A percentile compares a stretch with the other conserved stretches of the same genome.
Evolutionary conservation across 2,329 filamentous ascomycete species (phyloP).

Genomic region (Sclerotinia borealis): DNA sequence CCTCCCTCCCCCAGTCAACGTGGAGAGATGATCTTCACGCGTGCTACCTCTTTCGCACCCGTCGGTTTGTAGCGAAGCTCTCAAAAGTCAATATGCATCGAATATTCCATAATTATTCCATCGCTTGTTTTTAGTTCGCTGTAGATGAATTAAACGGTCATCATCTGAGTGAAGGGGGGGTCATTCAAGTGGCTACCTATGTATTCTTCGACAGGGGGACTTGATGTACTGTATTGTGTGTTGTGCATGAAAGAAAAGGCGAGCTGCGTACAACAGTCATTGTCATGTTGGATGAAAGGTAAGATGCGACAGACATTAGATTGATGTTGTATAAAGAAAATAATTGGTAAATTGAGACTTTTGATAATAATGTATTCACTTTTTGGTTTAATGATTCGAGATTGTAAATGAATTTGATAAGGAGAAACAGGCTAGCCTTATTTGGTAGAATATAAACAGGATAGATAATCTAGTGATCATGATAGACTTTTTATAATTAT

Average conservation of each 20-base stretch:
- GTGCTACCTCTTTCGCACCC: neutral
- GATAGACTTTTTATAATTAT: no score
- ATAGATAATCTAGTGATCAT: no score
- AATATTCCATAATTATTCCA: constrained; percentile 18
- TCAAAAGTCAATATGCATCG: neutral
- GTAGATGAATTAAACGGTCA: constrained; percentile 4
- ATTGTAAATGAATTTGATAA: neutral
- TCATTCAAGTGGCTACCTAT: neutral
- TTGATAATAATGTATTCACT: no score
- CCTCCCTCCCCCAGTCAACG: neutral
- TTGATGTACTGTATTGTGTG: neutral
- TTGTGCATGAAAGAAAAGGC: constrained; percentile 6
- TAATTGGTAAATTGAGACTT: neutral
- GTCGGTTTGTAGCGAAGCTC: neutral
- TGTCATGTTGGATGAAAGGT: neutral
- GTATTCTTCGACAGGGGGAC: neutral
- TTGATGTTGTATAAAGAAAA: neutral
- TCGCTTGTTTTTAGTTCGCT: constrained; percentile 15
- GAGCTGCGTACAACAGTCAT: neutral
- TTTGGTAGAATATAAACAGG: neutral
- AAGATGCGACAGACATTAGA: neutral
- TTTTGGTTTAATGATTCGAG: neutral
- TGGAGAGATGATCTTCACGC: neutral
- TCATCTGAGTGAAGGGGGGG: neutral
- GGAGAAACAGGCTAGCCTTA: neutral